Evolutionary conservation across 352 stramenopile genomes (phyloP).

Genomic region (Pythium phragmiticola): DNA sequence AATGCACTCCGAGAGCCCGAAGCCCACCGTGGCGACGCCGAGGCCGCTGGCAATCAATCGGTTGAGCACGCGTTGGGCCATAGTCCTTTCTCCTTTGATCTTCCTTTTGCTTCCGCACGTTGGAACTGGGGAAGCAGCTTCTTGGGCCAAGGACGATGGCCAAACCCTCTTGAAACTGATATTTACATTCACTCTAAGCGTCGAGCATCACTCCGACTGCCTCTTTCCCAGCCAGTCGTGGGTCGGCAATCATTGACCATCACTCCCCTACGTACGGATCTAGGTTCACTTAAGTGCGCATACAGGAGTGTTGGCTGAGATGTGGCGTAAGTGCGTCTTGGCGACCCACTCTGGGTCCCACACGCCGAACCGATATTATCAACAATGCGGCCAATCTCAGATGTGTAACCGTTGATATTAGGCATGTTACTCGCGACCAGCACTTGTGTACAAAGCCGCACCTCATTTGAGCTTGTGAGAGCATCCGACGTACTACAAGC

Average conservation of each 20-base stretch:
- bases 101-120: conserved; percentile 21
- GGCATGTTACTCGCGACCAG: no score
- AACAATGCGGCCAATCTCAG: no score
- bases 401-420: no score
- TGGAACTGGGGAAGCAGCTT: conserved; percentile 13
- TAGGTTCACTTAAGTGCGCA: no score
- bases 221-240: conserved; percentile 27
- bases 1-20: conserved; percentile 75
- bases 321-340: no score
- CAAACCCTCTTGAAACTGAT: conserved; percentile 19
- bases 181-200: conserved; percentile 15
- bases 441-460: no score
- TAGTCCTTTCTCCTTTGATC: conserved; percentile 27
- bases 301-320: no score
- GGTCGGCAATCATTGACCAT: conserved; percentile 18
- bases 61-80: conserved; percentile 78
- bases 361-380: no score
- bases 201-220: conserved; percentile 16
- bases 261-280: conserved; percentile 15
- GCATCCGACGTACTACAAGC: no score
- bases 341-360: no score
- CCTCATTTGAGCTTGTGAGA: no score
- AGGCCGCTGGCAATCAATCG: conserved; percentile 53
- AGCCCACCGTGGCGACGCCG: conserved; percentile 64
- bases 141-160: not conserved